Evolutionary conservation across 768 basidiomycete species (phyloP), one percentile per base, ranked within the genome.

Genomic region (Gyrodon lividus): DNA sequence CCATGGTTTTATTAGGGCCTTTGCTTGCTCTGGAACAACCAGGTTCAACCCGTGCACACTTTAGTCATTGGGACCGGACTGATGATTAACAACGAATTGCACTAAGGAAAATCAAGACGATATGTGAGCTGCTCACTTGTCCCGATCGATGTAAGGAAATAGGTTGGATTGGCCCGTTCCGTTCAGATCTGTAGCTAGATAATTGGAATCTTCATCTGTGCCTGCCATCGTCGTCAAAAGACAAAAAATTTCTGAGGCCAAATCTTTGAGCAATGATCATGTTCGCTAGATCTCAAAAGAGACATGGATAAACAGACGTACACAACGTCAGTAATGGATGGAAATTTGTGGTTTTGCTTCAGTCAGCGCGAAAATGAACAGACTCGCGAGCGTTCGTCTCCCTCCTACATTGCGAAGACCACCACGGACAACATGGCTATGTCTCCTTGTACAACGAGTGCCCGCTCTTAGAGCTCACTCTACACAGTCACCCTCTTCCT

Each of bases 1-100:
- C 91, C 91, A 93, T 3, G 86, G 82, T 67, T 93, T 93, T 54
- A 93, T 86, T 33, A 91, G 68, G 13, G 72, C 79, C 56, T 81
- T 84, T 1, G 90, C 91, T 58, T 86, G 78, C 65, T 92, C 91
- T 22, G 90, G 90, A n/a, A 89, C 77, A 5, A 79, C 77, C 48
- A 92, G 70, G 63, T 92, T 92, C 60, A 92, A 71, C 35, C 91
- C 91, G 63, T 92, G 77, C 45, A 92, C 87, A 63, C 88, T 92
- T 47, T 38, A 48, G 31, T 50, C 39, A 16, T 39, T 33, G 48
- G 40, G 17, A 22, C 35, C 6, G 24, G 38, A 44, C 28, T 17
- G 31, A 47, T 46, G 43, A 43, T 42, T 31, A 48, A 44, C 48
- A 30, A 43, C 43, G 30, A 37, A 16, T 6, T 38, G 26, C 16